Evolutionary conservation across 2,329 filamentous ascomycete genomes (phyloP).

Genomic region (Myrmaecium sp.): DNA sequence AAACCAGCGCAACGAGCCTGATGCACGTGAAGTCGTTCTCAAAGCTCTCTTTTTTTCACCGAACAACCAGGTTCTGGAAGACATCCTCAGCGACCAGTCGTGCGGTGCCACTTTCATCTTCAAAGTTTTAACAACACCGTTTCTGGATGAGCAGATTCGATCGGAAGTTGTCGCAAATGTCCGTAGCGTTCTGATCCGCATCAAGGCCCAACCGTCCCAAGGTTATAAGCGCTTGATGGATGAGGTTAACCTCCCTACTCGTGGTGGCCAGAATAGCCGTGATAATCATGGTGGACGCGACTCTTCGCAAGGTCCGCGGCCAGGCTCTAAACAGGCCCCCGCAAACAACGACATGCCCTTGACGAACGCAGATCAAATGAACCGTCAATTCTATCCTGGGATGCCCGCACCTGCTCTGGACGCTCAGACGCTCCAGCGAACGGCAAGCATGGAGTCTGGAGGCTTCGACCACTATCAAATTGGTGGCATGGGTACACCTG

Average conservation of each 20-base stretch:
- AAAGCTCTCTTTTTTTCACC: constrained; percentile 84
- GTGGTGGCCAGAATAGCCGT: constrained; percentile 20
- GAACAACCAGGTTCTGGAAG: constrained; percentile 72
- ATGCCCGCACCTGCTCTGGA: constrained; percentile 21
- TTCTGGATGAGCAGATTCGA: constrained; percentile 86
- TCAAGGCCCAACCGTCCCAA: constrained; percentile 87
- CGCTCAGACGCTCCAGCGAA: constrained; percentile 25
- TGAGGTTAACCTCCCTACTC: constrained; percentile 71
- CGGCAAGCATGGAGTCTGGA: constrained; percentile 32
- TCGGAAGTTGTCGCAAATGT: constrained; percentile 82
- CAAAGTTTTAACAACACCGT: constrained; percentile 94
- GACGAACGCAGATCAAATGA: constrained; percentile 11
- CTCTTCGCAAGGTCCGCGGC: constrained; percentile 16
- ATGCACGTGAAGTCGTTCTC: constrained; percentile 78
- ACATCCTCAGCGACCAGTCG: constrained; percentile 77
- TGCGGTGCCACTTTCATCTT: constrained; percentile 94
- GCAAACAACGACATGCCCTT: constrained; percentile 6
- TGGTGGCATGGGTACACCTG: constrained; percentile 15
- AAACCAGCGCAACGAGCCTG: constrained; percentile 88
- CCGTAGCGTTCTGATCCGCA: constrained; percentile 67
- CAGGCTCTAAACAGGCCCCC: constrained; percentile 17
- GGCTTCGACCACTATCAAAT: constrained; percentile 28
- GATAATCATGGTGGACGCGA: constrained; percentile 13
- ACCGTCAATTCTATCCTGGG: constrained; percentile 19
- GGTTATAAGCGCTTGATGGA: constrained; percentile 99